phyloP scores from a whole-genome alignment of 257 asterid genomes.

The Lantana camara region DNA sequence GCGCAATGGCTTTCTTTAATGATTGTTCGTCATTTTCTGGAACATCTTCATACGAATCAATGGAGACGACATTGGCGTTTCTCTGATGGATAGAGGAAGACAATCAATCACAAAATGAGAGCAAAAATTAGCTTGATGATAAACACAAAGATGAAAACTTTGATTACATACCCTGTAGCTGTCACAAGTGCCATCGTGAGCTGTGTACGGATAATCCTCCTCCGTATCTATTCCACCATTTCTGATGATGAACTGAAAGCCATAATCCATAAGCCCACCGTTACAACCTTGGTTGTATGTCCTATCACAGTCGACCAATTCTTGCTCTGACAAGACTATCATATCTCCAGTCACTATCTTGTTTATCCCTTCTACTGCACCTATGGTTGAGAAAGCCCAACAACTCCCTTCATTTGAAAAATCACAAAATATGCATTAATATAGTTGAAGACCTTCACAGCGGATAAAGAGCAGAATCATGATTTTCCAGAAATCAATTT shows the following conservation, averaged over 20 bases:
- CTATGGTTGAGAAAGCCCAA: slow-evolving; percentile 93
- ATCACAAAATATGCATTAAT: slow-evolving; percentile 2
- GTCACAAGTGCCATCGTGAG: slow-evolving; percentile 65
- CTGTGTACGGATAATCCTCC: slow-evolving; percentile 76
- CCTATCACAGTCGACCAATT: slow-evolving; percentile 79
- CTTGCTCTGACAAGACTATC: slow-evolving; percentile 74
- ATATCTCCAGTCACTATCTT: slow-evolving; percentile 73
- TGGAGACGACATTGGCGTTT: slow-evolving; percentile 76
- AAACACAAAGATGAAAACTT: neutral
- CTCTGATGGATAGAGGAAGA: slow-evolving; percentile 37
- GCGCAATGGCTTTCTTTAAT: slow-evolving; percentile 73
- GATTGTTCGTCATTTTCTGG: slow-evolving; percentile 69
- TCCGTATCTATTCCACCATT: slow-evolving; percentile 90
- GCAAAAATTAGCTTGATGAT: neutral
- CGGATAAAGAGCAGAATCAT: neutral
- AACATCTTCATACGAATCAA: slow-evolving; percentile 81
- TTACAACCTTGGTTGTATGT: slow-evolving; percentile 72
- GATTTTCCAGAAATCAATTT: neutral
- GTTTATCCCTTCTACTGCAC: slow-evolving; percentile 85
- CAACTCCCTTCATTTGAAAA: slow-evolving; percentile 73
- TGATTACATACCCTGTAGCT: slow-evolving; percentile 45
- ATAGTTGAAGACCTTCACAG: no score
- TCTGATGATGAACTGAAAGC: slow-evolving; percentile 59
- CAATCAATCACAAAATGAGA: neutral
- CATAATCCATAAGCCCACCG: slow-evolving; percentile 93